A percentile compares a stretch with the other conserved stretches of the same genome.
Conservation (phyloP, 1,284 basidiomycete species). For the Irpex lacteus region DNA sequence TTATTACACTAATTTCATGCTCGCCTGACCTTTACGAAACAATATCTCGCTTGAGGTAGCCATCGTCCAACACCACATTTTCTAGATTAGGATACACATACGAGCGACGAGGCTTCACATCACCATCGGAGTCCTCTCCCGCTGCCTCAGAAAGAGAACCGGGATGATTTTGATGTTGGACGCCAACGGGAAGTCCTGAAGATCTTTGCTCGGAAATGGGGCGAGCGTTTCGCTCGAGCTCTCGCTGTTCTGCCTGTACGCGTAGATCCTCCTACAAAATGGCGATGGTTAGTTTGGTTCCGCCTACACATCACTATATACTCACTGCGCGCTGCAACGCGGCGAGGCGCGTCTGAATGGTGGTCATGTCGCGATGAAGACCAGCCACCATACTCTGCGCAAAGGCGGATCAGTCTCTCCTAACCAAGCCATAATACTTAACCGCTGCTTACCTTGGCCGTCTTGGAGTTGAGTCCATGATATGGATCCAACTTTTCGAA, state of each 20-base stretch:
- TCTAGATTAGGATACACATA: neutral
- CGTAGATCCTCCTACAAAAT: neutral
- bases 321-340: slow-evolving; percentile 66
- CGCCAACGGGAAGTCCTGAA: no score
- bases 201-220: no score
- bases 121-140: neutral
- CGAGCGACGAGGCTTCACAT: neutral
- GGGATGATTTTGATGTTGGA: no score
- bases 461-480: slow-evolving; percentile 53
- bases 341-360: slow-evolving; percentile 55
- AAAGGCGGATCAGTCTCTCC: neutral
- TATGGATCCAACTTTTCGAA: slow-evolving; percentile 25
- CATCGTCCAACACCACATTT: neutral
- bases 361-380: slow-evolving; percentile 59
- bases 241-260: neutral
- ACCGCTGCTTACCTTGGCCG: slow-evolving; percentile 52
- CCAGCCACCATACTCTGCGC: slow-evolving; percentile 68
- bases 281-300: neutral
- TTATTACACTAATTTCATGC: no score
- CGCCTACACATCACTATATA: slow-evolving; percentile 6
- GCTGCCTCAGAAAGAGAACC: neutral
- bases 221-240: neutral
- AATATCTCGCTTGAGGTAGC: neutral
- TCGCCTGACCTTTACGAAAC: neutral
- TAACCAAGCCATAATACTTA: neutral